A percentile compares a stretch with the other conserved stretches of the same genome.
Conservation (phyloP, 2,329 filamentous ascomycete genomes). For the Penicillium sclerotigenum region DNA sequence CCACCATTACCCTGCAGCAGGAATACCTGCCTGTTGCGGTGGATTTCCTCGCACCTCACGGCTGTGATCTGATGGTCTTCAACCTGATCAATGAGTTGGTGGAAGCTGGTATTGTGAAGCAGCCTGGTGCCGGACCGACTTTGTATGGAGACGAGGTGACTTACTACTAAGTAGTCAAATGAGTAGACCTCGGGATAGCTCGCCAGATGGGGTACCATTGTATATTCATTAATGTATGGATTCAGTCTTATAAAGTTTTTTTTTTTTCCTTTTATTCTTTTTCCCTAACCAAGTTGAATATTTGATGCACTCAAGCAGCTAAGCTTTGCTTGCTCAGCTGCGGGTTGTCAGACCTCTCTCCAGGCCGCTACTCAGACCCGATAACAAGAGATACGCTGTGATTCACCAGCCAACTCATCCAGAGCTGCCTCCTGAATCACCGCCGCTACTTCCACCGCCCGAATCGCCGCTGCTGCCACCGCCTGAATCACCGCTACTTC, state of each 20-base stretch:
- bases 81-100: slow-evolving; percentile 52
- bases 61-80: slow-evolving; percentile 60
- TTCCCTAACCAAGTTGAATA: background rate
- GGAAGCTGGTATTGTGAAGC: background rate
- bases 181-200: too few species aligned
- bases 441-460: background rate
- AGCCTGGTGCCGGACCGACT: background rate
- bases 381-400: background rate
- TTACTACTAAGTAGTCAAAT: background rate
- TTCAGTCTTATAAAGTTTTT: background rate
- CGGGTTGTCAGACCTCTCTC: background rate
- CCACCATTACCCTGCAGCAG: slow-evolving; percentile 40
- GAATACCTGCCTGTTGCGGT: slow-evolving; percentile 58
- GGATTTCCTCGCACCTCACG: slow-evolving; percentile 56
- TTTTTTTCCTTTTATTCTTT: background rate
- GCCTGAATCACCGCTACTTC: background rate
- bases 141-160: background rate
- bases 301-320: background rate
- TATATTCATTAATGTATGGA: background rate
- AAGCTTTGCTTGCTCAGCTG: too few species aligned
- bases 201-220: background rate
- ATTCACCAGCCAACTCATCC: background rate
- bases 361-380: background rate
- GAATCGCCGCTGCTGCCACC: background rate
- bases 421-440: background rate